phyloP scores from a whole-genome alignment of 2,329 filamentous ascomycete species.

The Myriosclerotinia scirpicola region DNA sequence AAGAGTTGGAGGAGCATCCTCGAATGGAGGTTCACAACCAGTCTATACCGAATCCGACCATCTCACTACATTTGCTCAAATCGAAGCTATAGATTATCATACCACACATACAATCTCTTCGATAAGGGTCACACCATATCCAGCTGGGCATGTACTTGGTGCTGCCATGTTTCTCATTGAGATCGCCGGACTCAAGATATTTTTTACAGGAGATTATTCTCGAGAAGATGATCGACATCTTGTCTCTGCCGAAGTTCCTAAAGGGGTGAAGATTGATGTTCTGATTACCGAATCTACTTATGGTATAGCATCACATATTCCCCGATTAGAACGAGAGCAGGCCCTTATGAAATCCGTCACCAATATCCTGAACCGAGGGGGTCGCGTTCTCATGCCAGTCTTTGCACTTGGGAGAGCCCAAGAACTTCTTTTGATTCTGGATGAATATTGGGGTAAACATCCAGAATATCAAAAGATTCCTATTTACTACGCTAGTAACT shows the following conservation, averaged over 20 bases:
- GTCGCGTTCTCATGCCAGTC: constrained; percentile 89
- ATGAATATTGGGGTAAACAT: constrained; percentile 95
- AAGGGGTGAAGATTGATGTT: constrained; percentile 88
- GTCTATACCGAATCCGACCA: constrained; percentile 97
- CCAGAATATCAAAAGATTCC: constrained; percentile 84
- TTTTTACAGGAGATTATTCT: constrained; percentile 98
- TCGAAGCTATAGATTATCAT: constrained; percentile 97
- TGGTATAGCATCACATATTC: constrained; percentile 90
- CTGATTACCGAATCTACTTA: constrained; percentile 98
- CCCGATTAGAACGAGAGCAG: constrained; percentile 85
- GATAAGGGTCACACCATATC: constrained; percentile 94
- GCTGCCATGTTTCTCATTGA: constrained; percentile 98
- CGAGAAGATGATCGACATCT: constrained; percentile 93
- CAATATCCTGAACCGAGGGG: constrained; percentile 83
- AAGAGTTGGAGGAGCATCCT: constrained; percentile 74
- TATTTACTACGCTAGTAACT: constrained; percentile 96
- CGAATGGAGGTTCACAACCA: constrained; percentile 58
- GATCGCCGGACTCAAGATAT: constrained; percentile 92
- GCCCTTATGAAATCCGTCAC: constrained; percentile 96
- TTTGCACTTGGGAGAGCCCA: constrained; percentile 93
- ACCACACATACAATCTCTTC: constrained; percentile 97
- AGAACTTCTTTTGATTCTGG: constrained; percentile 88
- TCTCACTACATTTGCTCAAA: constrained; percentile 86
- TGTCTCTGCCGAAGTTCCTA: constrained; percentile 87
- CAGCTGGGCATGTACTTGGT: constrained; percentile 94